phyloP scores from a whole-genome alignment of 139 green algal species.

The Haematococcus sp. region DNA sequence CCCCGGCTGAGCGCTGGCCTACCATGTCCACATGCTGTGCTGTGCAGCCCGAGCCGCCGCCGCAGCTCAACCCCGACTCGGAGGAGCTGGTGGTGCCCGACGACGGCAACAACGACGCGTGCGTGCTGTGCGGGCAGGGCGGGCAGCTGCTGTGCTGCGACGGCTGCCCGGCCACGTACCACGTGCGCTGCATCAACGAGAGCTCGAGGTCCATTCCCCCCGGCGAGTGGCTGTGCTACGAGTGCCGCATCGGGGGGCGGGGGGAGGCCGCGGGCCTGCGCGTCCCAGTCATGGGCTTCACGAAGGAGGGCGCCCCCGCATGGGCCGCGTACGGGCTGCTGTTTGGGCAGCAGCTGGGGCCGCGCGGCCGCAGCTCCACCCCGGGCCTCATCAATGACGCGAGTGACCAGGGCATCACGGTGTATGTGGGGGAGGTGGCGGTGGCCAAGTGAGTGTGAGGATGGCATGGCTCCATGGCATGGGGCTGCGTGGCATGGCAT shows the following conservation, averaged over 20 bases:
- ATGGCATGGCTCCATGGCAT: no score
- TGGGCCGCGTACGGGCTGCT: background rate
- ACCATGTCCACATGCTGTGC: background rate
- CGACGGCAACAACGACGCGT: slow-evolving; percentile 65
- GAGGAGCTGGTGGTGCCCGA: slow-evolving; percentile 1
- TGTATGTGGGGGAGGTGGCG: no score
- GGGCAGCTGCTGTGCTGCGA: slow-evolving; percentile 91
- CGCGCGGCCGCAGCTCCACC: no score
- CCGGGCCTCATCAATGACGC: no score
- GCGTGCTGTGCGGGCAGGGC: slow-evolving; percentile 75
- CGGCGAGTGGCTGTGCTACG: slow-evolving; percentile 66
- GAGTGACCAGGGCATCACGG: no score
- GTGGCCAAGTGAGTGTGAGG: no score
- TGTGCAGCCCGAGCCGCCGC: slow-evolving; percentile 4
- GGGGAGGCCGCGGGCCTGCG: slow-evolving; percentile 39
- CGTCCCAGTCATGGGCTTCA: slow-evolving; percentile 10
- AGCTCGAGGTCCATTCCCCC: slow-evolving; percentile 41
- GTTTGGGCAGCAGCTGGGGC: background rate
- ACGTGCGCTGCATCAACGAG: slow-evolving; percentile 78
- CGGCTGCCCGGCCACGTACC: slow-evolving; percentile 85
- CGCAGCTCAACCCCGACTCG: background rate
- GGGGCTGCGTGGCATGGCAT: no score
- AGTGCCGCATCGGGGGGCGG: slow-evolving; percentile 62
- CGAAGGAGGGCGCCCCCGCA: background rate
- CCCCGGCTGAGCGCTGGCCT: no score